These are phyloP conservation scores for Backusella australiensis DNA, from an alignment of 192 early-diverging fungal genomes.

Conservation along the genomic window DNA sequence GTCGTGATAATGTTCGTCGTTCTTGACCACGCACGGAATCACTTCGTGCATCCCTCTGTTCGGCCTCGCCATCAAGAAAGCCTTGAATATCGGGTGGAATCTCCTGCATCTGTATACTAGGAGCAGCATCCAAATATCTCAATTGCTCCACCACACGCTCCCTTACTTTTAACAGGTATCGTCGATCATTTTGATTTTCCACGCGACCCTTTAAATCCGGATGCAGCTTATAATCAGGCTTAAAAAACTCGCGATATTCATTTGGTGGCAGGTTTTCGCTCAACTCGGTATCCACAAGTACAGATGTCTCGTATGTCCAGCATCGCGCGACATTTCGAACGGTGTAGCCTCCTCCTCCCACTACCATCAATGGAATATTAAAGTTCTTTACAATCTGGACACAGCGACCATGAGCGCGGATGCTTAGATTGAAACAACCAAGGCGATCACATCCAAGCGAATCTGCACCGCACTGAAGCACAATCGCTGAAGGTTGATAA, in stretches of 20 bases:
- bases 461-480: conserved; percentile 87
- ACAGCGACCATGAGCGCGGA: conserved; percentile 73
- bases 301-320: conserved; percentile 93
- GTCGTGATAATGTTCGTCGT: neutral
- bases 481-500: conserved; percentile 82
- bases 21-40: conserved; percentile 35
- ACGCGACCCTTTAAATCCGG: conserved; percentile 78
- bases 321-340: conserved; percentile 87
- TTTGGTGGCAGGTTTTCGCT: conserved; percentile 70
- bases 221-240: conserved; percentile 89
- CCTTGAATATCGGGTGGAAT: conserved; percentile 65
- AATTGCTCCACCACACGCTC: conserved; percentile 84
- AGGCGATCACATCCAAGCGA: conserved; percentile 54
- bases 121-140: conserved; percentile 81
- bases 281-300: conserved; percentile 74
- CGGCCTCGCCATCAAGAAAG: conserved; percentile 53
- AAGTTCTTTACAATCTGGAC: conserved; percentile 80
- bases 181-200: conserved; percentile 86
- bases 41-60: conserved; percentile 45
- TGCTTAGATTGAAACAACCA: conserved; percentile 54
- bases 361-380: conserved; percentile 72
- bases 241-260: conserved; percentile 80
- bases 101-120: conserved; percentile 95
- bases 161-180: conserved; percentile 74
- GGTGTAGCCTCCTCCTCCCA: conserved; percentile 94